Conservation (phyloP, 2,329 filamentous ascomycete species). For the Ophiosphaerella herpotricha region DNA sequence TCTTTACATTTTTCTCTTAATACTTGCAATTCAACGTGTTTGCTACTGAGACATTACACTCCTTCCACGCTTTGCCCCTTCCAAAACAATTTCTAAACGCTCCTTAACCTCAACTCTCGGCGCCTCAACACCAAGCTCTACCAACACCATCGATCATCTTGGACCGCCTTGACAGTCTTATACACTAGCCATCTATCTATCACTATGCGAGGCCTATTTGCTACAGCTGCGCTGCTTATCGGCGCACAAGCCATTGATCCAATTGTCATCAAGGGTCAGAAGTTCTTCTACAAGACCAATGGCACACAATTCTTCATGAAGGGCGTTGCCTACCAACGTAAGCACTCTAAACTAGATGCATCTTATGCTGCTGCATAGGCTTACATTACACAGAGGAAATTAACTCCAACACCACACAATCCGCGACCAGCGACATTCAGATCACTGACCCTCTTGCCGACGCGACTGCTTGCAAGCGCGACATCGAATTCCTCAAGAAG, state of each 20-base stretch:
- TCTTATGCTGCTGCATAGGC: slow-evolving; percentile 1
- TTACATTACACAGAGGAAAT: slow-evolving; percentile 60
- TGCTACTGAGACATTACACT: slow-evolving; percentile 32
- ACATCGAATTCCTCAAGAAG: slow-evolving; percentile 78
- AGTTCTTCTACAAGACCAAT: slow-evolving; percentile 88
- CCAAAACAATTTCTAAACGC: slow-evolving; percentile 18
- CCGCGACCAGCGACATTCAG: slow-evolving; percentile 50
- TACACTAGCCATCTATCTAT: slow-evolving; percentile 28
- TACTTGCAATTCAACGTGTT: slow-evolving; percentile 20
- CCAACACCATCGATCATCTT: slow-evolving; percentile 33
- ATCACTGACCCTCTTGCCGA: slow-evolving; percentile 87
- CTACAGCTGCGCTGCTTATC: slow-evolving; percentile 58
- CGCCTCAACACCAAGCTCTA: slow-evolving; percentile 24
- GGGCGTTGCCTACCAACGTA: slow-evolving; percentile 89
- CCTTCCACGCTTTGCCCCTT: slow-evolving; percentile 19
- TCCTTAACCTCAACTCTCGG: slow-evolving; percentile 22
- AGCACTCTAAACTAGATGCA: slow-evolving; percentile 5
- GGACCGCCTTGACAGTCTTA: slow-evolving; percentile 19
- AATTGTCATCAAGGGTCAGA: slow-evolving; percentile 76
- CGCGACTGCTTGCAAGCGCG: slow-evolving; percentile 72
- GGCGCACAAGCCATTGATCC: slow-evolving; percentile 62
- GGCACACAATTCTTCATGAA: slow-evolving; percentile 83
- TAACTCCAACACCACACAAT: slow-evolving; percentile 57
- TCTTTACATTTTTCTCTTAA: slow-evolving; percentile 33
- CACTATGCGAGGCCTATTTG: slow-evolving; percentile 60